Percentiles rank a stretch among this genome's conserved stretches.
Evolutionary conservation across 2,329 filamentous ascomycete species (phyloP).

Genomic region (Ceratocystis variospora): DNA sequence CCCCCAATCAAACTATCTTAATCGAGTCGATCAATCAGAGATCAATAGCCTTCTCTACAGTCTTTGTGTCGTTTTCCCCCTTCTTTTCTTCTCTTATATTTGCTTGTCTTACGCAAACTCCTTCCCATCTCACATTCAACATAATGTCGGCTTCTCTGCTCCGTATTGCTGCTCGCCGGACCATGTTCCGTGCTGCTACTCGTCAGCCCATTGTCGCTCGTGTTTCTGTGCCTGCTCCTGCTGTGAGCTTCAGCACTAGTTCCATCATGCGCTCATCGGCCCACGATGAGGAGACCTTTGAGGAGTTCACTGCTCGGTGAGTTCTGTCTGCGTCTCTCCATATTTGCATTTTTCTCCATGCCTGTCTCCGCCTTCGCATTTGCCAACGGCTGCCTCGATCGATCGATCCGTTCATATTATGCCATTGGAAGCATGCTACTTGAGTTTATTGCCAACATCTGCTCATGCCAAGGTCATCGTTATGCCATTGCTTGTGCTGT

Average conservation of each 20-base stretch:
- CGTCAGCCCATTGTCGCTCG: conserved; percentile 45
- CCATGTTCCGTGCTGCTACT: conserved; percentile 46
- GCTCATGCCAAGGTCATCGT: background rate
- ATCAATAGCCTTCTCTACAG: conserved; percentile 20
- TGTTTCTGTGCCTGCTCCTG: conserved; percentile 37
- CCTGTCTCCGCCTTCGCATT: background rate
- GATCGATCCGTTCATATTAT: background rate
- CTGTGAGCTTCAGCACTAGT: conserved; percentile 41
- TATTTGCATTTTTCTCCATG: too few species aligned
- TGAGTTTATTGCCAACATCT: background rate
- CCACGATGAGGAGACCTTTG: conserved; percentile 92
- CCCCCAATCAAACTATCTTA: conserved; percentile 1
- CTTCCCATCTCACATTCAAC: conserved; percentile 16
- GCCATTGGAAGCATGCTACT: background rate
- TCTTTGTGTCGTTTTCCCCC: conserved; percentile 23
- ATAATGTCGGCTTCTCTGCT: conserved; percentile 55
- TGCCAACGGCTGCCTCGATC: background rate
- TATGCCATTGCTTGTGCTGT: background rate
- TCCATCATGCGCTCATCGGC: conserved; percentile 43
- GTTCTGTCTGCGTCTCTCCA: background rate
- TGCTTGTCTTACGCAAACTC: background rate
- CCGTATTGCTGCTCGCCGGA: conserved; percentile 56
- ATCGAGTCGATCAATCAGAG: conserved; percentile 19
- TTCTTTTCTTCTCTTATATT: background rate
- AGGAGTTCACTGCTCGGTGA: conserved; percentile 95